These are phyloP conservation scores for Polyporus arcularius DNA, from an alignment of 768 basidiomycete genomes.

Conservation along the genomic window DNA sequence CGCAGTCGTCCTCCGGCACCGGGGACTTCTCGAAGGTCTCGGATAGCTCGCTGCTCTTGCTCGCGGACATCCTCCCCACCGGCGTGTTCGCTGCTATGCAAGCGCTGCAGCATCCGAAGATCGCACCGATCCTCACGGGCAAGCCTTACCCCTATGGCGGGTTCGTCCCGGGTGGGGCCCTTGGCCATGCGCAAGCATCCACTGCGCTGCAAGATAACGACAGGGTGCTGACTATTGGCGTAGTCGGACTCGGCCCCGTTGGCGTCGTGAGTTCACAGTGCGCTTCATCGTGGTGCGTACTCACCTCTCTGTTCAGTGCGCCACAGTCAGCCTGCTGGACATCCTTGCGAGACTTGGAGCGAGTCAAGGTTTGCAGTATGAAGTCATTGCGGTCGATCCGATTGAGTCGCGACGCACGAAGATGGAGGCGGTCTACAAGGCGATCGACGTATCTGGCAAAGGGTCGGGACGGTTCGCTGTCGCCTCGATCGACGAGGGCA, in stretches of 20 bases:
- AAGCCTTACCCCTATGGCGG: conserved; percentile 53
- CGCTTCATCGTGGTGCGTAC: neutral
- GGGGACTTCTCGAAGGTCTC: conserved; percentile 35
- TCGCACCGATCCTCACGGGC: conserved; percentile 58
- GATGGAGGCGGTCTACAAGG: conserved; percentile 56
- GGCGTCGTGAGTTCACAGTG: conserved; percentile 50
- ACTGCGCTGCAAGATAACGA: conserved; percentile 47
- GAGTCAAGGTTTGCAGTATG: conserved; percentile 39
- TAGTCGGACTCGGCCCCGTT: conserved; percentile 79
- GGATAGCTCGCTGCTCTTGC: conserved; percentile 67
- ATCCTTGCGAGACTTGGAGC: conserved; percentile 44
- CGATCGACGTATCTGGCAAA: conserved; percentile 46
- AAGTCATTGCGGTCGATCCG: conserved; percentile 67
- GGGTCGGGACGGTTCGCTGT: conserved; percentile 52
- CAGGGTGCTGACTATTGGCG: conserved; percentile 55
- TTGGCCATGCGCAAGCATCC: conserved; percentile 3
- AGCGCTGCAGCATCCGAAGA: conserved; percentile 71
- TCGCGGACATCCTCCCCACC: conserved; percentile 81
- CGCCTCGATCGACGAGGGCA: conserved; percentile 52
- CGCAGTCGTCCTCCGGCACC: neutral
- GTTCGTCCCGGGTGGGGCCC: conserved; percentile 6
- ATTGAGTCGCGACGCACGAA: conserved; percentile 58
- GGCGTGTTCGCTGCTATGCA: conserved; percentile 77
- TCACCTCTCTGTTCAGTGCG: conserved; percentile 43
- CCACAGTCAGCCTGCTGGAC: conserved; percentile 65